These are phyloP conservation scores for Emydomyces testavorans DNA, from an alignment of 2,329 filamentous ascomycete genomes.

Conservation along the genomic window DNA sequence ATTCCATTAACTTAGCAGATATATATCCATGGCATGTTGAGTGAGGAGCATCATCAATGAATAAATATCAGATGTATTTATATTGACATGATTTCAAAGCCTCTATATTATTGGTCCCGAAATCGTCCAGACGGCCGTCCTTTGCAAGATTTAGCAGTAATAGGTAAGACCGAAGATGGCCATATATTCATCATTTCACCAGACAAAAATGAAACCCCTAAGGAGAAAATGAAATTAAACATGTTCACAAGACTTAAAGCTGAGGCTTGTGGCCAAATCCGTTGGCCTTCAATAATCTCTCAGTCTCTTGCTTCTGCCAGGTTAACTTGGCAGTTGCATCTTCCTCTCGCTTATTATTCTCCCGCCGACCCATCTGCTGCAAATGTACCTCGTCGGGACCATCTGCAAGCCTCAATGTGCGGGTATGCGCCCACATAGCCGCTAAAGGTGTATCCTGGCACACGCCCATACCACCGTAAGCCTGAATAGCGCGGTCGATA, in stretches of 20 bases:
- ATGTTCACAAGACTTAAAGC: slow-evolving; percentile 10
- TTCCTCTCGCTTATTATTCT: slow-evolving; percentile 43
- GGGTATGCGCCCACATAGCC: slow-evolving; percentile 65
- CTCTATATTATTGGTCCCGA: too few relatives aligned
- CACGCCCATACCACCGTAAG: slow-evolving; percentile 81
- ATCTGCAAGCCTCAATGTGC: slow-evolving; percentile 77
- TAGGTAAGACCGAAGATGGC: not conserved
- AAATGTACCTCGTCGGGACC: slow-evolving; percentile 94
- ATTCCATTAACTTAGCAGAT: too few relatives aligned
- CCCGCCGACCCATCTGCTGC: slow-evolving; percentile 44
- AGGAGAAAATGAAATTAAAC: not conserved
- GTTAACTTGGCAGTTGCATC: slow-evolving; percentile 32
- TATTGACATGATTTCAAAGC: too few relatives aligned
- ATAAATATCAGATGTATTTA: too few relatives aligned
- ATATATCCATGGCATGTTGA: too few relatives aligned
- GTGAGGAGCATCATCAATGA: too few relatives aligned
- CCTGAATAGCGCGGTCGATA: slow-evolving; percentile 88
- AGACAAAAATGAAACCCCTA: not conserved
- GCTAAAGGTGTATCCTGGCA: slow-evolving; percentile 90
- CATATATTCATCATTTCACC: slow-evolving; percentile 1
- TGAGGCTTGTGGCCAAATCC: slow-evolving; percentile 24
- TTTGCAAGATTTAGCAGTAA: too few relatives aligned
- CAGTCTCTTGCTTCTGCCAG: slow-evolving; percentile 32
- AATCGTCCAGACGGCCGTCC: too few relatives aligned
- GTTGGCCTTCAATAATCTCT: slow-evolving; percentile 28